Evolutionary conservation across 495 filamentous ascomycete species (phyloP).

Genomic region (Penicillium cosmopolitanum): DNA sequence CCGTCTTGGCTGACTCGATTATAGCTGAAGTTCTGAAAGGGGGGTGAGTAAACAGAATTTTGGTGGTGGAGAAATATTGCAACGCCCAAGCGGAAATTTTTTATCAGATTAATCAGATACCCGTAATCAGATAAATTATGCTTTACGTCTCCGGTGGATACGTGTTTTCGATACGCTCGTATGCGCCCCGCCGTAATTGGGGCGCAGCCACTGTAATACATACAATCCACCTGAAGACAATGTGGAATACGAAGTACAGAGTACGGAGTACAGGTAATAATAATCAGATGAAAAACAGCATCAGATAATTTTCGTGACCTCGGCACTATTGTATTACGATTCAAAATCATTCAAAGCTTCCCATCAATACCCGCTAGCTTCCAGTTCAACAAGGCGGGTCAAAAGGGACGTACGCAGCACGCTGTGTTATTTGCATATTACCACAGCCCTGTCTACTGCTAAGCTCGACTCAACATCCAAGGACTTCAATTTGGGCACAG

Average conservation of each 20-base stretch:
- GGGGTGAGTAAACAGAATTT: not conserved
- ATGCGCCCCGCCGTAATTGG: not conserved
- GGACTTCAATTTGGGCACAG: not conserved
- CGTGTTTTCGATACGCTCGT: not conserved
- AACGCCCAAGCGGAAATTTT: not conserved
- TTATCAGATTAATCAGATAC: conserved; percentile 16
- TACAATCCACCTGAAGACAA: not conserved
- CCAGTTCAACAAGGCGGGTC: too few relatives aligned
- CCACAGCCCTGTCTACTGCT: too few relatives aligned
- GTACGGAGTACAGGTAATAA: not conserved
- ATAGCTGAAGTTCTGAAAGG: not conserved
- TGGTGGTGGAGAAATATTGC: not conserved
- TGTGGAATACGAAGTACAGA: not conserved
- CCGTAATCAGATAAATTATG: conserved; percentile 16
- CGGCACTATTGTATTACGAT: not conserved
- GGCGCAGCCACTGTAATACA: not conserved
- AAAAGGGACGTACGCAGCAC: too few relatives aligned
- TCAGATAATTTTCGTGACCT: not conserved
- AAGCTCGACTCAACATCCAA: not conserved
- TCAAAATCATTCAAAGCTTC: too few relatives aligned
- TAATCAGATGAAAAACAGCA: too few relatives aligned
- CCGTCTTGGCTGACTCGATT: not conserved
- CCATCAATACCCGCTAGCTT: too few relatives aligned
- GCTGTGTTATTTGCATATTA: not conserved
- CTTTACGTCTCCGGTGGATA: not conserved